Evolutionary conservation across 2,329 filamentous ascomycete genomes (phyloP).

Genomic region (Pyricularia sp.): DNA sequence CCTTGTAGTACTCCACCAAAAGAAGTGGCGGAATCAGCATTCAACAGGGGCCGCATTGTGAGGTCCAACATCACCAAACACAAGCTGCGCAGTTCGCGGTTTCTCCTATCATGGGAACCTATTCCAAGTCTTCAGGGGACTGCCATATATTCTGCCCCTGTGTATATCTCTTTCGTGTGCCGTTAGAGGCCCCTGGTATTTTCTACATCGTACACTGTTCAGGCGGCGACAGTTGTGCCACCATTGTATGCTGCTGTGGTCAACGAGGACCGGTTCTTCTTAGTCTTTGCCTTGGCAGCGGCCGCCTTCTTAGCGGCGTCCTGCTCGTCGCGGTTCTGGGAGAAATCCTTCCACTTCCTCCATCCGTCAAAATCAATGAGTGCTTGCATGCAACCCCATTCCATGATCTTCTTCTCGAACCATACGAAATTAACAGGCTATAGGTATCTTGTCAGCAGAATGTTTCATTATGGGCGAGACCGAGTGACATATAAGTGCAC

Average conservation of each 20-base stretch:
- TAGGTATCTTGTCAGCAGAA: conserved; percentile 6
- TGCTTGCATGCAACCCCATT: conserved; percentile 99
- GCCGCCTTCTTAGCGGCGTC: conserved; percentile 28
- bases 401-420: conserved; percentile 94
- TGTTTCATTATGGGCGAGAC: not conserved
- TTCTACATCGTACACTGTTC: not conserved
- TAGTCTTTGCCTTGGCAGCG: conserved; percentile 25
- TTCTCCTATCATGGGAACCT: not conserved
- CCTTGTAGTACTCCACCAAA: not conserved
- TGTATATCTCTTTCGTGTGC: not conserved
- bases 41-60: not conserved
- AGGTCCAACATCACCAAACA: not conserved
- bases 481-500: not conserved
- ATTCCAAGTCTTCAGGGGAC: not conserved
- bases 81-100: not conserved
- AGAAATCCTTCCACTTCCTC: conserved; percentile 90
- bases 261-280: conserved; percentile 30
- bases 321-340: conserved; percentile 29
- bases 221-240: not conserved
- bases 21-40: not conserved
- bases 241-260: conserved; percentile 11
- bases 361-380: conserved; percentile 97
- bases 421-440: conserved; percentile 95
- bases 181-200: not conserved
- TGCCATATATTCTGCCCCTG: not conserved